Conservation (phyloP, 768 basidiomycete genomes). For the Boletellus ananas region DNA sequence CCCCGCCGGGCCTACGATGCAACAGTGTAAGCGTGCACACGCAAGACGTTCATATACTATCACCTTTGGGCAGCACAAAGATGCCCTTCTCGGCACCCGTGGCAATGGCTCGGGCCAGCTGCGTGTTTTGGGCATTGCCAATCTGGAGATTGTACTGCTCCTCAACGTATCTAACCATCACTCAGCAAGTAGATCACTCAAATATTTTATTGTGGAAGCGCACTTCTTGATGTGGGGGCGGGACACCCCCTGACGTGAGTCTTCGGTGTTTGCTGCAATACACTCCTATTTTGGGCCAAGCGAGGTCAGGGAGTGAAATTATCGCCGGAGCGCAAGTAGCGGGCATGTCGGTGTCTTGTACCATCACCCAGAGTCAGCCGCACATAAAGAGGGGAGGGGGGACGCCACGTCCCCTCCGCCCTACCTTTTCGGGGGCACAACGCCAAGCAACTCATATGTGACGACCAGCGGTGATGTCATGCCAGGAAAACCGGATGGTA, state of each 20-base stretch:
- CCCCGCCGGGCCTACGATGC: conserved; percentile 40
- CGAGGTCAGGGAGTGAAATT: conserved; percentile 19
- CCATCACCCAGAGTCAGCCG: conserved; percentile 11
- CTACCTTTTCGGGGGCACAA: conserved; percentile 36
- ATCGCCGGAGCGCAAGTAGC: conserved; percentile 2
- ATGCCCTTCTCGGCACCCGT: conserved; percentile 78
- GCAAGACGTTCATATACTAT: conserved; percentile 6
- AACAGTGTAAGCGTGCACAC: conserved; percentile 2
- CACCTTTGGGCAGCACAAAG: conserved; percentile 89
- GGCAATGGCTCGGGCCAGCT: conserved; percentile 77
- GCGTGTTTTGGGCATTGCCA: conserved; percentile 70
- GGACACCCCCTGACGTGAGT: conserved; percentile 80
- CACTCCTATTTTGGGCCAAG: conserved; percentile 61
- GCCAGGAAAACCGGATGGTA: conserved; percentile 13
- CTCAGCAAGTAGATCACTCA: conserved; percentile 16
- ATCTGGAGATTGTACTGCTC: conserved; percentile 78
- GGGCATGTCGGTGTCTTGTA: not conserved
- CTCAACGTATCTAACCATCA: conserved; percentile 67
- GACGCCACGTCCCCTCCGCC: conserved; percentile 33
- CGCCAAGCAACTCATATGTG: conserved; percentile 7
- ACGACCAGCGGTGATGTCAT: conserved; percentile 2
- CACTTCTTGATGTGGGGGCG: conserved; percentile 93
- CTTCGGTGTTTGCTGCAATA: conserved; percentile 67
- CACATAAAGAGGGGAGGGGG: conserved; percentile 7
- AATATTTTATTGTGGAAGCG: conserved; percentile 26